Base-by-base conservation (phyloP, 805 yeast genomes). In the Teunomyces gatunensis region DNA sequence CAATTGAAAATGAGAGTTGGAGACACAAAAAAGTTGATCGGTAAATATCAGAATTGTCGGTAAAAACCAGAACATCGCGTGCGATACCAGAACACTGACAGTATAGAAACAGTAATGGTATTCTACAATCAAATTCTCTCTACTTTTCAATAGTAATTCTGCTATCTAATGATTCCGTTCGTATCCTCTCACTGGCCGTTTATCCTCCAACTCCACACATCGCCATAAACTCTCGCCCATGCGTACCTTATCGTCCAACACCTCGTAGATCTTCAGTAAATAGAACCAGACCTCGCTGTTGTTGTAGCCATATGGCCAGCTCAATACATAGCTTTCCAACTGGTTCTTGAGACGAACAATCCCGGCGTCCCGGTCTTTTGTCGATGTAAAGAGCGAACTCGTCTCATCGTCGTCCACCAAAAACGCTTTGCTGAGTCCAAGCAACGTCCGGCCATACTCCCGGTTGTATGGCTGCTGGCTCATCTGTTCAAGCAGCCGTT, bases 251-350 rank as follows among this genome's bases (percentile, higher is more conserved):
- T 84, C 87, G 39, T 78, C 81, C 42, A 78, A 66, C 21, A 59
- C 68, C 52, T 84, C 90, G 60, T 85, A 85, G 18, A 87, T 75
- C 53, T 74, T 65, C 1, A 89, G 79, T 48, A 87, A 68, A 47
- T 77, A 77, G 78, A 81, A 84, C 86, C 91, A 85, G 10, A 85
- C 73, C 61, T 89, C 96, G 2, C 74, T 53, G 42, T 58, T 58
- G 52, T 73, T 75, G 53, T 56, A 55, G 6, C 74, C 77, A 44
- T 55, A 58, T 29, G 76, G 78, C 68, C 75, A 68, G 45, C 69
- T 59, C 30, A 64, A 58, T 10, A 72, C 53, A 47, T 57, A 57
- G 34, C 56, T 55, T 51, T 77, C 80, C 45, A 79, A 60, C 47
- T 70, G 65, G 49, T 71, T 73, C 60, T 75, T 77, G 57, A 81